Evolutionary conservation across 1,139 yeast species (phyloP).

Genomic region (Pichia sp.): DNA sequence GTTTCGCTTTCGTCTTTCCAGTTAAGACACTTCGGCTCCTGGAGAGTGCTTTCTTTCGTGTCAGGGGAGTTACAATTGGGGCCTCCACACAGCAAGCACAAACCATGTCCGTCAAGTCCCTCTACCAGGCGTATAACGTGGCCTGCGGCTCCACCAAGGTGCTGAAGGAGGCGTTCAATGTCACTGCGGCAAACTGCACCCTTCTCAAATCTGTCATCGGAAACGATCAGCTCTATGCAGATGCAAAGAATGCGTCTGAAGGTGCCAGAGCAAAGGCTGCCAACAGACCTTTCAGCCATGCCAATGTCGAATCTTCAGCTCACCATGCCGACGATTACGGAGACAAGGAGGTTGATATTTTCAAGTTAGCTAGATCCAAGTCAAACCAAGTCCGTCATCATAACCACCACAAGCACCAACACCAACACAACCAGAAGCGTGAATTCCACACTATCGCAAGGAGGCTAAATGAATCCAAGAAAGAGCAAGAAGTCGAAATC

Average conservation of each 20-base stretch:
- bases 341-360: constrained; percentile 29
- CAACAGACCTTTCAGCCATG: constrained; percentile 18
- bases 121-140: constrained; percentile 22
- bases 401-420: background rate
- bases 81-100: too few species aligned
- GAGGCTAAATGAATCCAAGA: constrained; percentile 7
- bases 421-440: constrained; percentile 14
- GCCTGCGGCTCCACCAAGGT: constrained; percentile 24
- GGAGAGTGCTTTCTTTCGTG: too few species aligned
- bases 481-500: constrained; percentile 15
- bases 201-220: constrained; percentile 23
- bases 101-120: constrained; percentile 16
- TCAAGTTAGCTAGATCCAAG: constrained; percentile 31
- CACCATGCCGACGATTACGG: constrained; percentile 23
- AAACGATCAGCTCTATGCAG: constrained; percentile 37
- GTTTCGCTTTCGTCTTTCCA: too few species aligned
- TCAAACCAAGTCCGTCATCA: constrained; percentile 21
- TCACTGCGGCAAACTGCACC: constrained; percentile 31
- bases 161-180: constrained; percentile 23
- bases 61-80: too few species aligned
- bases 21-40: too few species aligned
- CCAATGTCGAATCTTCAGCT: constrained; percentile 14
- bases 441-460: constrained; percentile 15
- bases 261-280: constrained; percentile 26
- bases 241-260: constrained; percentile 32